Conservation (phyloP, 2,329 filamentous ascomycete genomes). For the Ilyonectria sp. region DNA sequence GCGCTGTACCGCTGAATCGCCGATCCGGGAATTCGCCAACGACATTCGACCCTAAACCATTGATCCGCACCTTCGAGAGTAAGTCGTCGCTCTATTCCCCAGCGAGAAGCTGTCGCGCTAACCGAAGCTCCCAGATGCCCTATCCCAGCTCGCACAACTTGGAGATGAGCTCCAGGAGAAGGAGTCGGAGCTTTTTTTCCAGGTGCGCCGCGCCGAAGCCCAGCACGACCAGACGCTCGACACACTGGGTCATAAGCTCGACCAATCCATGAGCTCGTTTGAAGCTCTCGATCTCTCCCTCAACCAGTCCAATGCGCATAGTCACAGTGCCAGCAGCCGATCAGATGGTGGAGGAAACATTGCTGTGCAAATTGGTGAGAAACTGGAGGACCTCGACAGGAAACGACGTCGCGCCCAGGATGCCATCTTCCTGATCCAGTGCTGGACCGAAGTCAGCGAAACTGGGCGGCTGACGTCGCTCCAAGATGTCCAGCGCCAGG, state of each 20-base stretch:
- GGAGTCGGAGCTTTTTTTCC: slow-evolving; percentile 91
- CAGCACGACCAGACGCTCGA: slow-evolving; percentile 94
- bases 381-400: slow-evolving; percentile 92
- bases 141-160: slow-evolving; percentile 78
- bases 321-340: slow-evolving; percentile 51
- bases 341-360: slow-evolving; percentile 82
- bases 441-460: slow-evolving; percentile 96
- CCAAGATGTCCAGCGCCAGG: slow-evolving; percentile 88
- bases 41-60: slow-evolving; percentile 92
- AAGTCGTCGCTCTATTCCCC: slow-evolving; percentile 42
- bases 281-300: slow-evolving; percentile 89
- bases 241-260: slow-evolving; percentile 88
- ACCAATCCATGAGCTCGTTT: slow-evolving; percentile 93
- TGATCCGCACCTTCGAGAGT: slow-evolving; percentile 96
- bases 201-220: slow-evolving; percentile 90
- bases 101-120: slow-evolving; percentile 26
- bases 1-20: slow-evolving; percentile 82
- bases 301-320: slow-evolving; percentile 69
- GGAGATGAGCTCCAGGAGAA: slow-evolving; percentile 89
- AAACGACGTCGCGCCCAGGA: slow-evolving; percentile 92
- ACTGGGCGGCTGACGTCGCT: slow-evolving; percentile 88
- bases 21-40: slow-evolving; percentile 78
- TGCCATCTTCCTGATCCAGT: slow-evolving; percentile 94
- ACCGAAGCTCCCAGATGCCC: slow-evolving; percentile 62
- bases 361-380: slow-evolving; percentile 94